These are phyloP conservation scores for Penicillium silybi DNA, from an alignment of 495 filamentous ascomycete genomes.

Conservation along the genomic window DNA sequence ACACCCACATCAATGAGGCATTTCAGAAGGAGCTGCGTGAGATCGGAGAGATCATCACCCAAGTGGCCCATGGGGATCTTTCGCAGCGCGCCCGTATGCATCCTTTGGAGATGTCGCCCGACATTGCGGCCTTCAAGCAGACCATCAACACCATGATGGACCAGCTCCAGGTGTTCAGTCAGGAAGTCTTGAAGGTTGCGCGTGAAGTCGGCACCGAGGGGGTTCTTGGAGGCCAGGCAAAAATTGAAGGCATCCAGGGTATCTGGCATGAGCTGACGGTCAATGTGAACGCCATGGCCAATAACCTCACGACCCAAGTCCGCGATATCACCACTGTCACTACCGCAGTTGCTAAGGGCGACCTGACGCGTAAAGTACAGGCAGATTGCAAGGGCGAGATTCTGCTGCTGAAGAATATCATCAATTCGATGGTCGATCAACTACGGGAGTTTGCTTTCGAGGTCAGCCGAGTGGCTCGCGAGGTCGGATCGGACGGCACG, in stretches of 20 bases:
- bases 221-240: constrained; percentile 81
- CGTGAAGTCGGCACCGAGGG: constrained; percentile 92
- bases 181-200: constrained; percentile 85
- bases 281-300: constrained; percentile 89
- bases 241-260: constrained; percentile 81
- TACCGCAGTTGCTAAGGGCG: constrained; percentile 83
- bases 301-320: constrained; percentile 87
- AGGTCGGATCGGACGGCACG: constrained; percentile 85
- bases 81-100: constrained; percentile 91
- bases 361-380: constrained; percentile 86
- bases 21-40: constrained; percentile 90
- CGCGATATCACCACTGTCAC: constrained; percentile 91
- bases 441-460: constrained; percentile 86
- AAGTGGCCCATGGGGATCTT: constrained; percentile 83
- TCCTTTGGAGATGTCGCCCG: constrained; percentile 85
- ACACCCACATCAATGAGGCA: constrained; percentile 88
- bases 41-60: constrained; percentile 88
- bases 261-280: constrained; percentile 93
- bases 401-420: constrained; percentile 80
- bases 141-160: constrained; percentile 94
- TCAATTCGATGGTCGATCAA: constrained; percentile 94
- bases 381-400: constrained; percentile 91
- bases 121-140: constrained; percentile 89
- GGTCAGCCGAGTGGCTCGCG: constrained; percentile 85
- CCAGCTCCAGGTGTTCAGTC: constrained; percentile 87